Evolutionary conservation across 257 asterid genomes (phyloP).

Genomic region (Gentiana macrophylla): DNA sequence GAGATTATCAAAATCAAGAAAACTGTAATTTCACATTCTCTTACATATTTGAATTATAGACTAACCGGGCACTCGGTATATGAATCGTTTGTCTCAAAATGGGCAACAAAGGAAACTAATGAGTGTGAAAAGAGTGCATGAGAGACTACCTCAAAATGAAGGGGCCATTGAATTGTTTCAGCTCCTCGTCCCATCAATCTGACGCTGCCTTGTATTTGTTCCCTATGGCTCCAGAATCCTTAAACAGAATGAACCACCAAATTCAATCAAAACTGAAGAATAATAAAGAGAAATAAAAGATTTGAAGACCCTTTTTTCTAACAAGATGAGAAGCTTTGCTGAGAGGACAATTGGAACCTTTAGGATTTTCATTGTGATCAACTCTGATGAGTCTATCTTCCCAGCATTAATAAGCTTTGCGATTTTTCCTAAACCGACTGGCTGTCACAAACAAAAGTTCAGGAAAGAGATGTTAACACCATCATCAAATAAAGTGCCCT

Average conservation of each 20-base stretch:
- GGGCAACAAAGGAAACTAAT: neutral
- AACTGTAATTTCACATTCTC: no score
- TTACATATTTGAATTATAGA: no score
- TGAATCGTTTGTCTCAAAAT: no score
- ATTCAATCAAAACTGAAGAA: slow-evolving; percentile 10
- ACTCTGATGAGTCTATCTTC: slow-evolving; percentile 89
- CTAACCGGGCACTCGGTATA: no score
- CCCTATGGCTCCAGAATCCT: slow-evolving; percentile 88
- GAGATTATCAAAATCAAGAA: no score
- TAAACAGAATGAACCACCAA: slow-evolving; percentile 5
- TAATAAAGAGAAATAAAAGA: neutral
- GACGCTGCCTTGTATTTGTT: slow-evolving; percentile 85
- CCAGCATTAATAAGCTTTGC: slow-evolving; percentile 90
- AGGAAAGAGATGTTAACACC: neutral
- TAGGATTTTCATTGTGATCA: slow-evolving; percentile 90
- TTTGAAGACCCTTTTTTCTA: neutral
- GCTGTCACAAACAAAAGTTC: slow-evolving; percentile 37
- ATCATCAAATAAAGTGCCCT: neutral
- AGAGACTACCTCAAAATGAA: slow-evolving; percentile 76
- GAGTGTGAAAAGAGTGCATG: neutral
- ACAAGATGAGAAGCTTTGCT: neutral
- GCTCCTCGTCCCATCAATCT: slow-evolving; percentile 90
- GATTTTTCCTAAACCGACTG: slow-evolving; percentile 87
- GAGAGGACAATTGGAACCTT: slow-evolving; percentile 36
- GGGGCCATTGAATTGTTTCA: slow-evolving; percentile 73